Evolutionary conservation across 331 rosid species (phyloP).

Genomic region (Malus hybrid): DNA sequence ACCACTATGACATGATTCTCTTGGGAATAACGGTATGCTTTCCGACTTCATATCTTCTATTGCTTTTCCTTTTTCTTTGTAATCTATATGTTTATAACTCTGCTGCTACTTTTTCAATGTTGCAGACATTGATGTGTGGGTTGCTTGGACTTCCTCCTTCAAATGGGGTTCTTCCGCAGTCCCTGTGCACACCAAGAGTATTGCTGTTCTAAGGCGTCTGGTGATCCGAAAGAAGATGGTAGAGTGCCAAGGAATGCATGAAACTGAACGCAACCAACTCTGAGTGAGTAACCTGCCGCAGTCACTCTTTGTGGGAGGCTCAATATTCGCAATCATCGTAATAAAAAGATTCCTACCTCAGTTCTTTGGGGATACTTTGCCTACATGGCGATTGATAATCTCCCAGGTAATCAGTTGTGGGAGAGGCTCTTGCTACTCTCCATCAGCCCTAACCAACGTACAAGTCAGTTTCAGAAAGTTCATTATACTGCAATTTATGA

Average conservation of each 20-base stretch:
- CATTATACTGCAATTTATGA: neutral
- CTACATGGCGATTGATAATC: constrained; percentile 86
- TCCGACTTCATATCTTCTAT: neutral
- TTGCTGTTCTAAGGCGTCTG: constrained; percentile 47
- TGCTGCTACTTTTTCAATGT: constrained; percentile 5
- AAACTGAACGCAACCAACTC: constrained; percentile 39
- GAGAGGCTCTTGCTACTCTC: constrained; percentile 65
- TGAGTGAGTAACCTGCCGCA: constrained; percentile 56
- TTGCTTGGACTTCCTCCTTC: constrained; percentile 87
- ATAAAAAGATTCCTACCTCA: constrained; percentile 66
- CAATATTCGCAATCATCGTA: constrained; percentile 32
- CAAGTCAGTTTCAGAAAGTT: constrained; percentile 29
- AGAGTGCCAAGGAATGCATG: constrained; percentile 67
- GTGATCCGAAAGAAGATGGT: too few species aligned
- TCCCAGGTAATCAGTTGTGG: constrained; percentile 79
- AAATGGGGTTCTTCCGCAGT: constrained; percentile 88
- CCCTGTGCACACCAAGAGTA: constrained; percentile 88
- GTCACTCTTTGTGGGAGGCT: constrained; percentile 43
- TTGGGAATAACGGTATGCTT: constrained; percentile 60
- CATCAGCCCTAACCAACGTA: constrained; percentile 47
- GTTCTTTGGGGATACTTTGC: constrained; percentile 84
- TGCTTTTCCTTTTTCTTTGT: neutral
- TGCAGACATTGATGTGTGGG: constrained; percentile 60
- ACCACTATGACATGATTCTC: constrained; percentile 60
- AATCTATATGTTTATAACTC: neutral